Evolutionary conservation across 306 rosid genomes (phyloP), one percentile per base, ranked within the genome.

Genomic region (Mimosa bimucronata): DNA sequence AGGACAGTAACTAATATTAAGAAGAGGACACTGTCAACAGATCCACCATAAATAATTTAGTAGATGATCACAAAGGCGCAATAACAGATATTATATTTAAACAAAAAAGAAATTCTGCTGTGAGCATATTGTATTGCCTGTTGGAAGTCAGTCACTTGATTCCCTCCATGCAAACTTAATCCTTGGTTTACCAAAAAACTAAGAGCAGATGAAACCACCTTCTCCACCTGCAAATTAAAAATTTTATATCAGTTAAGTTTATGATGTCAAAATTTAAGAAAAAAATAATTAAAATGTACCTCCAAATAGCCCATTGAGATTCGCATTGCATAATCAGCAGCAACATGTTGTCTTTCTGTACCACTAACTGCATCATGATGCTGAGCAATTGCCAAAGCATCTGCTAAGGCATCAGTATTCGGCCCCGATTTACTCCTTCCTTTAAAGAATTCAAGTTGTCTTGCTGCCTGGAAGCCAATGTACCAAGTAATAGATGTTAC

Each of bases 311-410:
- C 91, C 19, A 77, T 55, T 21, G 89, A 86, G 77, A 88, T 77
- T 69, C 98, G 89, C 81, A 66, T 76, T n/a, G 92, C 91, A 83
- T 94, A 94, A 83, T 94, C 98, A 85, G 91, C 79, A 73, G 95
- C 96, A 66, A 92, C 97, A 62, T 94, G 98, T 74, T 94, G 94
- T 77, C 90, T 85, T 79, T 88, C 91, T 70, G 98, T 94, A 62
- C 98, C 98, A 85, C 90, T 90, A 71, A 94, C 91, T 70, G 97
- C 98, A 85, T 94, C 98, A 82, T 92, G 98, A 87, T 94, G 97
- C 81, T 94, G 98, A 84, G 90, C 91, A 83, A 90, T 82, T 66
- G 97, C 92, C 80, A 94, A 87, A 87, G 98, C 97, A 86, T 92
- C 96, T 9, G 92, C 97, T 60, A 94, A 76, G 62, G 84, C 85